Percentiles rank a stretch among this genome's conserved stretches.
phyloP scores from a whole-genome alignment of 257 asterid genomes.

The Solanum piurae region DNA sequence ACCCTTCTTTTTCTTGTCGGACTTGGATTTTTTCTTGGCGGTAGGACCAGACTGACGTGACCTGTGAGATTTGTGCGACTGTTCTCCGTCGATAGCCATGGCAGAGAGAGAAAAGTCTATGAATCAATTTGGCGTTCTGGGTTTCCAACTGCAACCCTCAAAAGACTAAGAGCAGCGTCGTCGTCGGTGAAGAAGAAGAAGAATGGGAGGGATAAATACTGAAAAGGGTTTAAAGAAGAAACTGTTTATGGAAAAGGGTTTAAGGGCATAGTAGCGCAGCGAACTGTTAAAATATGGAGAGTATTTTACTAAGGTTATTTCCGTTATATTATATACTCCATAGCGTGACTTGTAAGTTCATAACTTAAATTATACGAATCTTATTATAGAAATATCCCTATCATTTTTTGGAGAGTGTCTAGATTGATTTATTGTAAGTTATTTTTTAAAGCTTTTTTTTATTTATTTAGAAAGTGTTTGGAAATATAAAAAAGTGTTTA shows the following conservation, averaged over 20 bases:
- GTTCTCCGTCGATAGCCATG: conserved; percentile 24
- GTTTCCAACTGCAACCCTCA: neutral
- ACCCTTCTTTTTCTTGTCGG: conserved; percentile 40
- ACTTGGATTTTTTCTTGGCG: conserved; percentile 58
- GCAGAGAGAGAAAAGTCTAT: neutral
- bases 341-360: no score
- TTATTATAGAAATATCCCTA: no score
- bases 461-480: no score
- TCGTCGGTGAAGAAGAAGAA: neutral
- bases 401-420: no score
- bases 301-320: no score
- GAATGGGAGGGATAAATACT: neutral
- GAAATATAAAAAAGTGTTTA: no score
- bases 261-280: neutral
- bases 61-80: conserved; percentile 73
- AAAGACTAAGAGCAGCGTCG: neutral
- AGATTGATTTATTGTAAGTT: no score
- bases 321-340: no score
- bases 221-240: neutral
- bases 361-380: no score
- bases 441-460: neutral
- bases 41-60: conserved; percentile 63
- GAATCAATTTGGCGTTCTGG: neutral
- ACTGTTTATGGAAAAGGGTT: neutral
- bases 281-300: neutral